Evolutionary conservation across 148 eudicot species (phyloP), one percentile per base, ranked within the genome.

Genomic region (Vaccinium vitisidaea): DNA sequence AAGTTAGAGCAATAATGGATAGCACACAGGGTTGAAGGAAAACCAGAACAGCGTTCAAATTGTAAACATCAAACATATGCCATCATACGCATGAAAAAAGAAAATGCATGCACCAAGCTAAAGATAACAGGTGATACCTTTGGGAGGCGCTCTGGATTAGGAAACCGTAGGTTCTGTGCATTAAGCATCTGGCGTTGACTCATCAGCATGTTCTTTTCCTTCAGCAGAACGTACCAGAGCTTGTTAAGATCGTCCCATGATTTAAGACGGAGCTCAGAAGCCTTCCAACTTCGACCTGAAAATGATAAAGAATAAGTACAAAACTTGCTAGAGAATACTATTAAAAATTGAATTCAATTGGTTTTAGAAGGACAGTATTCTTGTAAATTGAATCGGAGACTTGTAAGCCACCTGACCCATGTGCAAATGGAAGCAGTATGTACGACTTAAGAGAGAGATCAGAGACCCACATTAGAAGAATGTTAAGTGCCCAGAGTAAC

Each of bases 131-230:
- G 77, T 10, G 11, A 79, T 81, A 95, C 98, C 93, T 95, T 95
- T 49, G 96, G 91, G n/a, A 95, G 80, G 84, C 96, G 94, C 89
- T 95, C 98, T 76, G 98, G 98, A 86, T 94, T 93, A 71, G 94
- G 90, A 87, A 96, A 96, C 46, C 92, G 84, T 73, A 96, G 88
- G 87, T 91, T 94, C 82, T 96, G 98, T 73, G 98, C 91, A 84
- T 93, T 86, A 84, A 96, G 97, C 98, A 96, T 94, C 89, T 96
- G 97, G 10, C 94, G 92, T 76, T 94, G 98, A 80, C 95, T 91
- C 98, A 96, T 96, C 85, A 96, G 87, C 98, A 96, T 93, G 86
- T 94, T 95, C 77, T 93, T 94, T 87, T 95, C 98, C 92, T 95
- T 94, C 88, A 94, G 80, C 50, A 94, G 93, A 79, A 96, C 95